Base-by-base conservation (phyloP, 176 grass and related monocot genomes). In the Carex littledalei region DNA sequence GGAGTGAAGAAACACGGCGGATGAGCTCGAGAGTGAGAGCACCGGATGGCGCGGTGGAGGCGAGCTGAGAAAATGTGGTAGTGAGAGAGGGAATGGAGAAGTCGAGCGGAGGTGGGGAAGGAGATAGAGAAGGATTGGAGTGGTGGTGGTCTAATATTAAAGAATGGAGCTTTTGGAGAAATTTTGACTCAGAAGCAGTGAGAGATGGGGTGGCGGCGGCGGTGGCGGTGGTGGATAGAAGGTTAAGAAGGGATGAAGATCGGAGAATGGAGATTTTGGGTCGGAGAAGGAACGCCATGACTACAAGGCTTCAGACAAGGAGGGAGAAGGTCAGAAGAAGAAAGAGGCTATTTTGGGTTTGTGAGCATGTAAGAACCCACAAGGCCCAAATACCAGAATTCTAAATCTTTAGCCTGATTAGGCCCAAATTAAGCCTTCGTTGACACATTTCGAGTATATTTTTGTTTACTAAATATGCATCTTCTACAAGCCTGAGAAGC, bases 281-380 rank as follows among this genome's bases (percentile, higher is more conserved):
- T 81, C 82, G 91, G 75, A 85, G 93, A 81, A 98, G 59, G 63
- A 90, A 70, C 85, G 89, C 88, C 95, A 95, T 98, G 86, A 83
- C 26, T 57, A 52, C 35, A 37, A 37, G 35, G 35, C 35, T 37
- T 37, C 1, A 41, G 39, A 41, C 39, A 41, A 41, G 39, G 39
- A 14, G 57, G 39, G 39, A 14, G 57, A 63, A 18, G 34, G 1
- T 29, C 26, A 16, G 62, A 5, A n/a, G 52, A 9, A 26, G 34
- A 35, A 35, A 35, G 16, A 5, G 26, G 67, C 35, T 37, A 37
- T 37, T 37, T 37, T 37, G 35, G 35, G 35, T 37, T 37, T 37
- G 35, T 3, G 3, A 37, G 4, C 35, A 37, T 37, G 35, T 37
- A 37, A 37, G 35, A 37, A 37, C 35, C 35, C 35, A 37, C 35